A percentile compares a stretch with the other conserved stretches of the same genome.
phyloP scores from a whole-genome alignment of 2,329 filamentous ascomycete species.

The Escovopsis weberi region DNA sequence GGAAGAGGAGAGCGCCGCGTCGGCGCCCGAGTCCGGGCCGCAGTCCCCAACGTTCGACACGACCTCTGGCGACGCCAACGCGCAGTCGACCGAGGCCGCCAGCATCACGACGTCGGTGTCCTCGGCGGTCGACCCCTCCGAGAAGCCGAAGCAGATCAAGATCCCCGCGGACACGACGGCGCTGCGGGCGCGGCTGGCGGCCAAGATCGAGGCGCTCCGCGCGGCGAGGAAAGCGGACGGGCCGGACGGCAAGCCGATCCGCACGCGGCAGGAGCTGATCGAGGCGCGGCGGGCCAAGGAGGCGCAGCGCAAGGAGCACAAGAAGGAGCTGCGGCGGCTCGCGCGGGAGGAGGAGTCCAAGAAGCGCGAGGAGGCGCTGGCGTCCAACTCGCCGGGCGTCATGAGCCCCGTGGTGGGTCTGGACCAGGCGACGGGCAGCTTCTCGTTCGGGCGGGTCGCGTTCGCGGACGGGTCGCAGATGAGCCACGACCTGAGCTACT shows the following conservation, averaged over 20 bases:
- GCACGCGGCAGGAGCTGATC: slow-evolving; percentile 81
- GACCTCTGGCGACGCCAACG: slow-evolving; percentile 25
- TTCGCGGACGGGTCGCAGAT: slow-evolving; percentile 76
- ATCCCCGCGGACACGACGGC: slow-evolving; percentile 58
- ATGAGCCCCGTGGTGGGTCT: slow-evolving; percentile 41
- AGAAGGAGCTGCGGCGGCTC: slow-evolving; percentile 67
- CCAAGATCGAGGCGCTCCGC: slow-evolving; percentile 72
- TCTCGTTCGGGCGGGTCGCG: slow-evolving; percentile 81
- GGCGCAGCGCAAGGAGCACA: slow-evolving; percentile 71
- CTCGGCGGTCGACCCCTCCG: slow-evolving; percentile 44
- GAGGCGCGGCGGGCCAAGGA: slow-evolving; percentile 81
- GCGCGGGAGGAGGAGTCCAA: slow-evolving; percentile 68
- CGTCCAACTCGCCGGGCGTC: slow-evolving; percentile 45
- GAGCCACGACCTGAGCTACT: slow-evolving; percentile 55
- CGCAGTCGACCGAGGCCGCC: slow-evolving; percentile 27
- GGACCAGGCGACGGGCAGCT: slow-evolving; percentile 43
- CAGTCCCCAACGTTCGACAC: slow-evolving; percentile 43
- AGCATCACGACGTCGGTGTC: slow-evolving; percentile 55
- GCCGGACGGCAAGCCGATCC: slow-evolving; percentile 58
- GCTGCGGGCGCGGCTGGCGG: slow-evolving; percentile 63
- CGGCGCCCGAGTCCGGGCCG: slow-evolving; percentile 36
- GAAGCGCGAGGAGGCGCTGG: slow-evolving; percentile 47
- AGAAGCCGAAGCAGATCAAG: slow-evolving; percentile 51
- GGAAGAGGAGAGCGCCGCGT: slow-evolving; percentile 30
- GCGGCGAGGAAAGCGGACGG: slow-evolving; percentile 79